Evolutionary conservation across 495 filamentous ascomycete species (phyloP).

Genomic region (Penicillium riverlandense): DNA sequence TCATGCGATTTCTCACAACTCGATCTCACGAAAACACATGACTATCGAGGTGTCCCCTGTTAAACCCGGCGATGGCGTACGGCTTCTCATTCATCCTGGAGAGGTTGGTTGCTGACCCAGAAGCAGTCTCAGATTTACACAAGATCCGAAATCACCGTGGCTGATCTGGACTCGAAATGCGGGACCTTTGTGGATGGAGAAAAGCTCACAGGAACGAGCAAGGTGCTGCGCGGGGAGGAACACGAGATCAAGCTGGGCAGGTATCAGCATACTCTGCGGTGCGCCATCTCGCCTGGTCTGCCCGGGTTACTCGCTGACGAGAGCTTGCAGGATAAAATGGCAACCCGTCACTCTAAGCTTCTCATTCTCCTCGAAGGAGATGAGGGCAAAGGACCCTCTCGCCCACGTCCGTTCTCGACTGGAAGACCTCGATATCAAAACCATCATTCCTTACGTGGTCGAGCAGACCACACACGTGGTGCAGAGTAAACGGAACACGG

Average conservation of each 20-base stretch:
- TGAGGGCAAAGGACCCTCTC: constrained; percentile 60
- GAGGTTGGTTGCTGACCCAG: constrained; percentile 8
- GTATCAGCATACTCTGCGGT: constrained; percentile 49
- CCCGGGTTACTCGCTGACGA: background rate
- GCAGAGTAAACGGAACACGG: constrained; percentile 80
- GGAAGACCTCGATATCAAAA: constrained; percentile 83
- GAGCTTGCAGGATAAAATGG: constrained; percentile 64
- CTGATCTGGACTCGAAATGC: constrained; percentile 66
- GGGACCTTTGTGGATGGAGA: constrained; percentile 73
- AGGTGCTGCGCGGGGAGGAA: constrained; percentile 43
- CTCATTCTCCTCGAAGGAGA: constrained; percentile 69
- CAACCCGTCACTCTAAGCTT: constrained; percentile 73
- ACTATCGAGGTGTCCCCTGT: constrained; percentile 65
- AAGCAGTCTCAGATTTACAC: constrained; percentile 42
- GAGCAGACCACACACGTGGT: constrained; percentile 79
- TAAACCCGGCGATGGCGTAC: constrained; percentile 62
- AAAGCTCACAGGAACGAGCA: constrained; percentile 50
- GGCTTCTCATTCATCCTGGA: constrained; percentile 6
- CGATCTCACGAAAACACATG: constrained; percentile 86
- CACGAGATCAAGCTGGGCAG: constrained; percentile 63
- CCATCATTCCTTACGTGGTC: constrained; percentile 60
- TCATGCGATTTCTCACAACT: constrained; percentile 56
- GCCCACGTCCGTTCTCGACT: constrained; percentile 53
- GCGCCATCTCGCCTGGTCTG: background rate
- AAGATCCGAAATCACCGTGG: constrained; percentile 57